Percentiles rank a stretch among this genome's conserved stretches.
These are phyloP conservation scores for Jamesozyma piceae DNA, from an alignment of 805 yeast species.

Conservation along the genomic window DNA sequence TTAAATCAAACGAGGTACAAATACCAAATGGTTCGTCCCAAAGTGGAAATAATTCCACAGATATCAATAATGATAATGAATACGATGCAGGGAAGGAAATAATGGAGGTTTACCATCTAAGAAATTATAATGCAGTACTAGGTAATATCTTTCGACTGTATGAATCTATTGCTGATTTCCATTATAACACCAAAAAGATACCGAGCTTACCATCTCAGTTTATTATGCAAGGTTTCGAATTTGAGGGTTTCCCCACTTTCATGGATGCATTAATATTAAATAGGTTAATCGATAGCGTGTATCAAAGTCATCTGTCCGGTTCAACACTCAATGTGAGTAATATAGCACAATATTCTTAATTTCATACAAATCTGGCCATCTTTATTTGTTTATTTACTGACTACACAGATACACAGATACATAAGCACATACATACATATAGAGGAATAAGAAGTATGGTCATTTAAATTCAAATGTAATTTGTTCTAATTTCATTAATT, in stretches of 20 bases:
- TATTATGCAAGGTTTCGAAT: slow-evolving; percentile 21
- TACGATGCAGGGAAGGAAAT: slow-evolving; percentile 22
- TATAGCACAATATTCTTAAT: slow-evolving; percentile 8
- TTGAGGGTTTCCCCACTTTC: slow-evolving; percentile 27
- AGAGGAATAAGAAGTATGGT: background rate
- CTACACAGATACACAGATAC: background rate
- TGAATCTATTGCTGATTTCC: slow-evolving; percentile 27
- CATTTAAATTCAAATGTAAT: slow-evolving; percentile 11
- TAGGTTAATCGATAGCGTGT: slow-evolving; percentile 21
- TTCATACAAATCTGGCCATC: background rate
- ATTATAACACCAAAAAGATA: slow-evolving; percentile 19
- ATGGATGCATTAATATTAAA: slow-evolving; percentile 21
- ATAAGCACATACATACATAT: background rate
- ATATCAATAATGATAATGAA: background rate
- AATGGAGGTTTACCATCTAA: slow-evolving; percentile 27
- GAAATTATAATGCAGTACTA: slow-evolving; percentile 26
- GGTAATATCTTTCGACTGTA: slow-evolving; percentile 27
- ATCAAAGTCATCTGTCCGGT: slow-evolving; percentile 18
- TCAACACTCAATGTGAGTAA: slow-evolving; percentile 15
- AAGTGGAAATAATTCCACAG: slow-evolving; percentile 2
- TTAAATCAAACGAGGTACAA: slow-evolving; percentile 13
- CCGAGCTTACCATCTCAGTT: slow-evolving; percentile 18
- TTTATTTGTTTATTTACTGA: background rate
- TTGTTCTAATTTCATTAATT: slow-evolving; percentile 24
- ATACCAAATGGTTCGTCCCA: background rate